Evolutionary conservation across 2,329 filamentous ascomycete species (phyloP).

Genomic region (Colletotrichum sojae): DNA sequence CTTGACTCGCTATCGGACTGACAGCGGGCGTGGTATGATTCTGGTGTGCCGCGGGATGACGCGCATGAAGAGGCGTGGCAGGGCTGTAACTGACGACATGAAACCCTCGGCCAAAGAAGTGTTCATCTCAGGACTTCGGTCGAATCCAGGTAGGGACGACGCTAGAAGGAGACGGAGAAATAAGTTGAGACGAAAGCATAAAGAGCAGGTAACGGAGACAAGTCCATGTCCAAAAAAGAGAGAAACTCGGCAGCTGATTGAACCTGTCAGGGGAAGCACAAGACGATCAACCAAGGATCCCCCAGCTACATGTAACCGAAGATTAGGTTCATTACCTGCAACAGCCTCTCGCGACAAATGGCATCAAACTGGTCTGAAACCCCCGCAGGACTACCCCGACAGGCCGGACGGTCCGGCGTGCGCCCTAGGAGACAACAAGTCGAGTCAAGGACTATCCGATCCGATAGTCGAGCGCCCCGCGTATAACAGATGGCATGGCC

Average conservation of each 20-base stretch:
- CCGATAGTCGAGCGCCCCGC: no score
- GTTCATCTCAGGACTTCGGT: constrained; percentile 26
- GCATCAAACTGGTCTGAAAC: constrained; percentile 34
- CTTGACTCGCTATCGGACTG: neutral
- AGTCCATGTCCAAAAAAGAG: neutral
- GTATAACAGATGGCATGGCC: constrained; percentile 31
- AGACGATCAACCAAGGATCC: neutral
- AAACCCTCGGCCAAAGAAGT: constrained; percentile 17
- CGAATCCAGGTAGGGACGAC: neutral
- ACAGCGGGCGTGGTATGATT: neutral
- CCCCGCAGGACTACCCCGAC: constrained; percentile 5
- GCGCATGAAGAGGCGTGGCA: constrained; percentile 10
- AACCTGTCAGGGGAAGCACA: neutral
- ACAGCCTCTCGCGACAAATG: constrained; percentile 18
- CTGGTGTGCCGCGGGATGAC: neutral
- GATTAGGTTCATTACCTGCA: constrained; percentile 24
- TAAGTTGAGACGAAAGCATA: constrained; percentile 27
- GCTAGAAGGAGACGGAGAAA: neutral
- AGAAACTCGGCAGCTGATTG: neutral
- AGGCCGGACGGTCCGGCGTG: neutral
- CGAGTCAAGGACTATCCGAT: constrained; percentile 15
- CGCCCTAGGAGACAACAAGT: neutral
- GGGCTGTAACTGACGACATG: constrained; percentile 8
- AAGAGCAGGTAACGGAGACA: constrained; percentile 4
- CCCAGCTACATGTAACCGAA: no score